Evolutionary conservation across 805 yeast genomes (phyloP).

Genomic region (Ogataea nakhonphanomensis): DNA sequence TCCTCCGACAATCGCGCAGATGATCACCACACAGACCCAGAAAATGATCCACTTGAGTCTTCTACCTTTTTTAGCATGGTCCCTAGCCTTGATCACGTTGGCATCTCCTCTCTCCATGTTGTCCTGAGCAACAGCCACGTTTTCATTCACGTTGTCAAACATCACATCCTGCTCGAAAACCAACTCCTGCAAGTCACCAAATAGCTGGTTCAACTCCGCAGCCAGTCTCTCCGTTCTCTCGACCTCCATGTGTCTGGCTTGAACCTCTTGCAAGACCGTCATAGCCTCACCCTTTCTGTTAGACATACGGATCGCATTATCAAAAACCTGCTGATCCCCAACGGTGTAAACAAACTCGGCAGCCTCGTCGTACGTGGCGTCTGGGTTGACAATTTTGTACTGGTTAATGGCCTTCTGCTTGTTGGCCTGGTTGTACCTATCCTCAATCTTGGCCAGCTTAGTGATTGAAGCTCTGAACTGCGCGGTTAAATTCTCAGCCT

Average conservation of each 20-base stretch:
- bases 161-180: slow-evolving; percentile 93
- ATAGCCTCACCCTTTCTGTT: slow-evolving; percentile 93
- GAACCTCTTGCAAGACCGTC: slow-evolving; percentile 92
- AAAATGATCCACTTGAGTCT: slow-evolving; percentile 86
- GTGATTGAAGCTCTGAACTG: slow-evolving; percentile 84
- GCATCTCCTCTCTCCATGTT: slow-evolving; percentile 94
- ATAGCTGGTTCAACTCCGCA: slow-evolving; percentile 91
- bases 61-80: slow-evolving; percentile 84
- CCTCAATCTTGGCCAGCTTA: slow-evolving; percentile 82
- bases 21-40: slow-evolving; percentile 55
- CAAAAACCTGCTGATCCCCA: slow-evolving; percentile 87
- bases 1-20: slow-evolving; percentile 63
- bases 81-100: slow-evolving; percentile 87
- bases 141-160: slow-evolving; percentile 77
- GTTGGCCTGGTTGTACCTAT: slow-evolving; percentile 78
- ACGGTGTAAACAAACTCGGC: slow-evolving; percentile 80
- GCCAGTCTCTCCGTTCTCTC: slow-evolving; percentile 92
- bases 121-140: slow-evolving; percentile 77
- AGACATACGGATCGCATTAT: slow-evolving; percentile 83
- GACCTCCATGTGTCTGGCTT: slow-evolving; percentile 91
- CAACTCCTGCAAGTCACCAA: slow-evolving; percentile 93
- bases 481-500: slow-evolving; percentile 84
- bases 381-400: slow-evolving; percentile 84
- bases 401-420: slow-evolving; percentile 89
- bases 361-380: slow-evolving; percentile 79